Evolutionary conservation across 768 basidiomycete species (phyloP), one percentile per base, ranked within the genome.

Genomic region (Dentipellis sp.): DNA sequence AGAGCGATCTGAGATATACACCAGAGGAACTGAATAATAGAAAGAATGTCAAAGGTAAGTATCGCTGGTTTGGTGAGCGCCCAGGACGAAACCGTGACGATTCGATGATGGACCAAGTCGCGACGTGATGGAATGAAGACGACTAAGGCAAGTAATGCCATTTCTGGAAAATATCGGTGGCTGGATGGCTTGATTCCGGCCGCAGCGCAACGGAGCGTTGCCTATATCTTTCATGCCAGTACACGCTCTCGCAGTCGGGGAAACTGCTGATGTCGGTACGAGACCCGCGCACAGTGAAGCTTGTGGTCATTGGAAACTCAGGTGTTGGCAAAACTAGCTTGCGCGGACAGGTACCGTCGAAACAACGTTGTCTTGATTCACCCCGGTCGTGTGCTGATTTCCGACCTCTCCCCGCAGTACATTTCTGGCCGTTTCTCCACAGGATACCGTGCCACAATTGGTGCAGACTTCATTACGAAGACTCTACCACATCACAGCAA

Each of bases 291-390:
- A 88, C 83, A 55, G 75, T 90, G 66, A 93, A 94, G 69, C 74
- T 92, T 55, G 86, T 90, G 37, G 79, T 93, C 47, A 82, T 94
- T 56, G 90, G 91, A 34, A 75, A 84, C 53, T 87, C 86, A 8
- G 87, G 88, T 39, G 88, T 91, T n/a, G 91, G 91, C 6, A 94
- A 91, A 73, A 87, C 87, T 1, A 86, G 84, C 67, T 67, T 90
- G 48, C 79, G 87, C n/a, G 78, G 78, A 65, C 83, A 87, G 78
- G 87, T 84, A 63, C 62, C 71, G 40, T 8, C 40, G 40, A 42
- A 16, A 29, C 22, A 12, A 45, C 42, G 42, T 49, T 10, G 12
- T 52, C 58, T 39, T 22, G 42, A 22, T 35, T 45, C 52, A 34
- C 23, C 19, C 19, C 19, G 55, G 14, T 52, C 58, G n/a, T 19